Evolutionary conservation across 169 alveolate species (phyloP).

Genomic region (Babesia ovis): DNA sequence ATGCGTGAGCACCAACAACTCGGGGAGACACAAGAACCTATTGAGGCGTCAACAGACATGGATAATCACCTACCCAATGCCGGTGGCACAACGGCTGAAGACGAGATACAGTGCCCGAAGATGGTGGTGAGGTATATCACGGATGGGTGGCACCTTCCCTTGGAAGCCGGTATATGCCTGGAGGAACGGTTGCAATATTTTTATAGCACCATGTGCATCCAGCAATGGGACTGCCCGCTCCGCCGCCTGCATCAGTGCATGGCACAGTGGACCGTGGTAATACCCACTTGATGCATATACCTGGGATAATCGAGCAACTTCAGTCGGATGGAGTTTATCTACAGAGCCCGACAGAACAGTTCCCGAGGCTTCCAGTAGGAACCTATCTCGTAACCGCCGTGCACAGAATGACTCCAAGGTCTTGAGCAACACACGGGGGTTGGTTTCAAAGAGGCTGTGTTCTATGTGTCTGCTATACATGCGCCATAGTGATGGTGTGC

Average conservation of each 20-base stretch:
- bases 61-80: slow-evolving; percentile 13
- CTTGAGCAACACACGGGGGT: slow-evolving; percentile 8
- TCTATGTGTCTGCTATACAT: slow-evolving; percentile 11
- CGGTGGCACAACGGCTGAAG: slow-evolving; percentile 29
- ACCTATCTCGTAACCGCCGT: not conserved
- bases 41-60: too few species aligned
- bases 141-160: not conserved
- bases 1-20: slow-evolving; percentile 6
- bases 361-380: slow-evolving; percentile 5
- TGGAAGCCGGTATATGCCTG: slow-evolving; percentile 2
- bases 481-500: slow-evolving; percentile 27
- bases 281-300: slow-evolving; percentile 5
- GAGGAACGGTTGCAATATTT: slow-evolving; percentile 28
- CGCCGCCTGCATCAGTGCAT: not conserved
- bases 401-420: slow-evolving; percentile 13
- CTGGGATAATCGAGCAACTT: slow-evolving; percentile 14
- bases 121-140: slow-evolving; percentile 8
- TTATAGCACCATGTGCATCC: slow-evolving; percentile 23
- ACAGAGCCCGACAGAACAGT: not conserved
- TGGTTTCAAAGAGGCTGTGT: not conserved
- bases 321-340: slow-evolving; percentile 13
- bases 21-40: too few species aligned
- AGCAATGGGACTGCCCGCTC: slow-evolving; percentile 6
- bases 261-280: slow-evolving; percentile 1
- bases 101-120: slow-evolving; percentile 19